Evolutionary conservation across 2,329 filamentous ascomycete species (phyloP), one percentile per base, ranked within the genome.

Genomic region (Cercospora janseana): DNA sequence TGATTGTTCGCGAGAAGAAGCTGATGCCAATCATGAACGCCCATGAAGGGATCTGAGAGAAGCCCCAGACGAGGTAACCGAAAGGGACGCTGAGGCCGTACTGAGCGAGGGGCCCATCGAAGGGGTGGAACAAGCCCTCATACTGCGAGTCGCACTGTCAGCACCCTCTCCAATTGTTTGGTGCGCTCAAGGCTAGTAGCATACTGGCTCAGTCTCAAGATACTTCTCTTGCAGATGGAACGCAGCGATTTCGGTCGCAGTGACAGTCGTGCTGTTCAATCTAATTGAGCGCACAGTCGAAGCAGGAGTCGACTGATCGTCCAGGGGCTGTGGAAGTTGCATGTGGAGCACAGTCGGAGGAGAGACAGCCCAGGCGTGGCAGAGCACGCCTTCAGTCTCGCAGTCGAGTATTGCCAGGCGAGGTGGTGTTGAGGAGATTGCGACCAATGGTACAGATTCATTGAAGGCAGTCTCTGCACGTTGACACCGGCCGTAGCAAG

Each of bases 1-100:
- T 89, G 70, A 91, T 79, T 51, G 75, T 79, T 66, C 87, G 79
- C 76, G 83, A 88, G 57, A 86, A 64, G 67, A 91, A 82, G 46
- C 84, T 87, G 60, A 92, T 77, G 41, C 80, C 66, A 60, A 92
- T 77, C 87, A 92, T 91, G 65, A 89, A 83, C 48, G 81, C 71
- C 87, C 87, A 92, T 60, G 77, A 82, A 3, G 82, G 82, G 58
- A 84, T 74, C 67, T 75, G 72, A 26, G 75, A 71, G 63, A 85
- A 76, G 23, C 64, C 75, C 80, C 81, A 89, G 60, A 88, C 75
- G 44, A 79, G 59, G 66, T 87, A 90, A 50, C 78, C 87, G 34
- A 85, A 70, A 29, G 85, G 84, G 45, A 86, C 70, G 24, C 79
- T 74, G 23, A 88, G 62, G 57, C 79, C 77, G 57, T 80, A 77